These are phyloP conservation scores for Gossypium stocksii DNA, from an alignment of 345 rosid genomes.

Conservation along the genomic window DNA sequence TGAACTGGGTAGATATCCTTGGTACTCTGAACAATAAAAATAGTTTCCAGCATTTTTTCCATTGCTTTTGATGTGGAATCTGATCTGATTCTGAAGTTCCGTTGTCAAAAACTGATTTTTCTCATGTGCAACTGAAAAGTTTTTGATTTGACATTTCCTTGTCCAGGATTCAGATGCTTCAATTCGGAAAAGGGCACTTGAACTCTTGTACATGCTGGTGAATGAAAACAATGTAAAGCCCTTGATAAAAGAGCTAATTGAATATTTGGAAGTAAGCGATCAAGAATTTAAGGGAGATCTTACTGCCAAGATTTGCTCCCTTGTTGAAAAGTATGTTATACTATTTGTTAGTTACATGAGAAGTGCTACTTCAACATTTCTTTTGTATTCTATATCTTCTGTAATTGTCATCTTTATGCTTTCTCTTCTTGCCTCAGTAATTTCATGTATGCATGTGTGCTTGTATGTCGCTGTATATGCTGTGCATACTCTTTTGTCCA, in stretches of 20 bases:
- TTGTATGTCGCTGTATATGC: background rate
- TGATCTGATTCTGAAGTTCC: background rate
- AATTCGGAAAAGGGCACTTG: slow-evolving; percentile 93
- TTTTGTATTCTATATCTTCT: slow-evolving; percentile 8
- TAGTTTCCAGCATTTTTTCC: background rate
- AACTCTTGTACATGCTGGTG: slow-evolving; percentile 74
- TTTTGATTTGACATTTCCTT: slow-evolving; percentile 28
- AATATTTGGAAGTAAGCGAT: slow-evolving; percentile 91
- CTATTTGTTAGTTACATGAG: slow-evolving; percentile 15
- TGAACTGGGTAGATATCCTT: background rate
- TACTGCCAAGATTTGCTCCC: slow-evolving; percentile 94
- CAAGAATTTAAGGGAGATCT: slow-evolving; percentile 97
- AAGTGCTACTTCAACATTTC: background rate
- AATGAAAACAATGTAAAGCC: slow-evolving; percentile 90
- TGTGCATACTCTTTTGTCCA: background rate
- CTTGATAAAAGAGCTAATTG: slow-evolving; percentile 84
- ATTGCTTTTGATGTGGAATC: slow-evolving; percentile 1
- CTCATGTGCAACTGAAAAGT: slow-evolving; percentile 4
- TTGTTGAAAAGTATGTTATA: slow-evolving; percentile 83
- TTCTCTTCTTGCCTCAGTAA: background rate
- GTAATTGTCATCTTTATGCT: background rate
- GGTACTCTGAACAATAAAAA: background rate
- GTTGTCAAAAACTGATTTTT: slow-evolving; percentile 5
- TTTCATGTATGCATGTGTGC: background rate
- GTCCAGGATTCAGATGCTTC: slow-evolving; percentile 96